Evolutionary conservation across 2,329 filamentous ascomycete genomes (phyloP).

Genomic region (Botryotinia calthae): DNA sequence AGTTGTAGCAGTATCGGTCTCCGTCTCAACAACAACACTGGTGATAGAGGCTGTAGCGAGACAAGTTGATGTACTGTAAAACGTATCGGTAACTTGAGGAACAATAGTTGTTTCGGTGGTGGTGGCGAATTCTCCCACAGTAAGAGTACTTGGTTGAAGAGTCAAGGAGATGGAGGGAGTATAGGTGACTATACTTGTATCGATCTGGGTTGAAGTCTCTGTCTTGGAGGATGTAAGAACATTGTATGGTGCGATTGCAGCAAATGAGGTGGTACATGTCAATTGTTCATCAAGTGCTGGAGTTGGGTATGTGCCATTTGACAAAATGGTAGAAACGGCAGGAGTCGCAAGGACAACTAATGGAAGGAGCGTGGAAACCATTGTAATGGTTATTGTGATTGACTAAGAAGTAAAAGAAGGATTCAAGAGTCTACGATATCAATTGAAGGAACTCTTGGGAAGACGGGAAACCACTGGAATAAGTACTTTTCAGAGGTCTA

Average conservation of each 20-base stretch:
- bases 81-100: slow-evolving; percentile 1
- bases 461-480: background rate
- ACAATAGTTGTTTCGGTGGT: background rate
- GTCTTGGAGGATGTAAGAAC: background rate
- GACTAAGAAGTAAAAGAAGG: background rate
- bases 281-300: background rate
- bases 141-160: background rate
- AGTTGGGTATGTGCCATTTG: background rate
- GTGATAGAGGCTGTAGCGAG: background rate
- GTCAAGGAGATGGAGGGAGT: slow-evolving; percentile 1
- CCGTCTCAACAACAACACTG: background rate
- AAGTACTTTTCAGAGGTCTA: background rate
- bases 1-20: background rate
- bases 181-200: slow-evolving; percentile 3
- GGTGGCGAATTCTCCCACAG: background rate
- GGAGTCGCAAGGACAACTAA: slow-evolving; percentile 3
- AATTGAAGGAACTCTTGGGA: background rate
- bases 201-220: background rate
- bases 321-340: slow-evolving; percentile 3
- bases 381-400: background rate
- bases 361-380: slow-evolving; percentile 6
- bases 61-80: background rate
- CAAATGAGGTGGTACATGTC: background rate
- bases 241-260: background rate
- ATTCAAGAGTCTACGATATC: slow-evolving; percentile 3